These are phyloP conservation scores for Talaromyces liani DNA, from an alignment of 495 filamentous ascomycete species.

Conservation along the genomic window DNA sequence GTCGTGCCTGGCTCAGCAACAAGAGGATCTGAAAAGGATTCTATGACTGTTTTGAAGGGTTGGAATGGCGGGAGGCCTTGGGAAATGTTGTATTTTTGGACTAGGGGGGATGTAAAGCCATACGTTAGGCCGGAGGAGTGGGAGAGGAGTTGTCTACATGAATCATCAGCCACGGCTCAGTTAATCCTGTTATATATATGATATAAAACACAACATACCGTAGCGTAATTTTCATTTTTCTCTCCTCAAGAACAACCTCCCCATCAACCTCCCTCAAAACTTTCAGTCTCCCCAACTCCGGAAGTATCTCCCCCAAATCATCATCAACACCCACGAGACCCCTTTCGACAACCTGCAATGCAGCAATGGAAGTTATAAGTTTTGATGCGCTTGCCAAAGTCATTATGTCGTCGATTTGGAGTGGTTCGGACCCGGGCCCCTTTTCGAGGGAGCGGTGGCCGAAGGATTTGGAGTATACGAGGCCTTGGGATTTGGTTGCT, in stretches of 20 bases:
- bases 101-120: slow-evolving; percentile 11
- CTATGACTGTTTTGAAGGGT: neutral
- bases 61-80: neutral
- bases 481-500: slow-evolving; percentile 1
- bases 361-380: slow-evolving; percentile 35
- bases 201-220: neutral
- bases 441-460: neutral
- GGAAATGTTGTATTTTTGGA: neutral
- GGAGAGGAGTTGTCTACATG: neutral
- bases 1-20: slow-evolving; percentile 35
- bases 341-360: slow-evolving; percentile 36
- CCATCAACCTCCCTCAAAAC: slow-evolving; percentile 13
- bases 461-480: slow-evolving; percentile 4
- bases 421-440: neutral
- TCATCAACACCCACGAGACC: slow-evolving; percentile 29
- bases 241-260: slow-evolving; percentile 7
- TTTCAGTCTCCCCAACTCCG: slow-evolving; percentile 14
- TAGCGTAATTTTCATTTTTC: neutral
- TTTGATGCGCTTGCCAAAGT: slow-evolving; percentile 12
- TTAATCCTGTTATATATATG: neutral
- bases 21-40: slow-evolving; percentile 26
- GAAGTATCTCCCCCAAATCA: slow-evolving; percentile 20
- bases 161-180: neutral
- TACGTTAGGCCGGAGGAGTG: slow-evolving; percentile 12
- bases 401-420: slow-evolving; percentile 2